Base-by-base conservation (phyloP, 352 stramenopile species). In the Globisporangium heterothallicum region DNA sequence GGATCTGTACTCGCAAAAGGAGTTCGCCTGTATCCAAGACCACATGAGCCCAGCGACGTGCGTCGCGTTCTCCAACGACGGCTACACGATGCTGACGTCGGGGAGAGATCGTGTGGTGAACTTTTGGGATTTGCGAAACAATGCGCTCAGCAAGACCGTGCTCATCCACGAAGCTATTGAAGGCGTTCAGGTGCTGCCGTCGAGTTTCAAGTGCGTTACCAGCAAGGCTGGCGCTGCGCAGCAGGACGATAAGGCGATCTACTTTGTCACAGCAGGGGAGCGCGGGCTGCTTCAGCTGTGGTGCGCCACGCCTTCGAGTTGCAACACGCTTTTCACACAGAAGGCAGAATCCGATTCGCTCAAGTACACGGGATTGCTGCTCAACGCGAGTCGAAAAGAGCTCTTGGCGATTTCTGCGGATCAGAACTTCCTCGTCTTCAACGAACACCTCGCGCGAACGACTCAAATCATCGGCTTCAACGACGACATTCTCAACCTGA, bases 401-500 rank as follows among this genome's bases (percentile, higher is more conserved):
- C 66, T 96, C 24, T 36, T 97, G 3, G 81, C 73, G 0, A 75
- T 95, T 45, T 84, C 87, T 6, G 71, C 71, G 16, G 83, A 96
- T 48, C 84, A 96, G 62, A 96, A 95, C 56, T 83, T 96, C 51
- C 53, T 94, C 21, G 61, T 97, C 3, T 86, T 95, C 42, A 72
- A 92, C 57, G 70, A 82, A 45, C 66, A 72, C 14, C 65, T 94
- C 27, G 56, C 64, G 53, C 70, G 84, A 42, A 86, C 66, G 38
- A 80, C 74, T 14, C 78, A 92, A 58, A 90, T 92, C 53, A 91
- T 94, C 54, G 78, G 96, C 29, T 97, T 96, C 61, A 98, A 99
- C 68, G 97, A 98, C 59, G 96, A 99, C 63, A 97, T 99, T 43
- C 75, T 99, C 0, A 97, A 98, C 70, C 72, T 99, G 43, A 97